Percentiles rank a stretch among this genome's conserved stretches.
These are phyloP conservation scores for Penicillium coprophilum DNA, from an alignment of 495 filamentous ascomycete genomes.

Conservation along the genomic window DNA sequence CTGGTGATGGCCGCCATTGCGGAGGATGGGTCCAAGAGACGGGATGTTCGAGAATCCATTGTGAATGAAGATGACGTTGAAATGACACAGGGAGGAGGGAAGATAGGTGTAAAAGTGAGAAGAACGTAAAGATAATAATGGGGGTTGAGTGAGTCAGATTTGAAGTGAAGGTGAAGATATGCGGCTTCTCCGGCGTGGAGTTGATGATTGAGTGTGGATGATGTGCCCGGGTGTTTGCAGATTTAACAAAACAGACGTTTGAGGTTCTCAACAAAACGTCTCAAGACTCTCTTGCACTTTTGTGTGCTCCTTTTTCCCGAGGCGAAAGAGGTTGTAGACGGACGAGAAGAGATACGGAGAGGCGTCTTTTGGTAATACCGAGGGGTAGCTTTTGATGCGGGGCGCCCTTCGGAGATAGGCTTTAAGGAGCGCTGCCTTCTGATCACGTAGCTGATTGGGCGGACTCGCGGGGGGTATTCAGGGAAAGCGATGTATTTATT, in stretches of 20 bases:
- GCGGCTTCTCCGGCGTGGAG: neutral
- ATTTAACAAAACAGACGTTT: neutral
- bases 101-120: neutral
- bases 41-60: slow-evolving; percentile 38
- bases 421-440: neutral
- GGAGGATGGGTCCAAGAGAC: slow-evolving; percentile 45
- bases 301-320: neutral
- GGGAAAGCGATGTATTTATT: neutral
- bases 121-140: too few species aligned
- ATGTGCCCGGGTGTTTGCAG: neutral
- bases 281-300: neutral
- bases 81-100: neutral
- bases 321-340: neutral
- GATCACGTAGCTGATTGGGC: neutral
- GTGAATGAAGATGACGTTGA: slow-evolving; percentile 1
- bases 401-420: neutral
- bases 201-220: neutral
- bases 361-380: neutral
- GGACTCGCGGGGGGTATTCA: neutral
- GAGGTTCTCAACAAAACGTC: neutral
- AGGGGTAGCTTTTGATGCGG: neutral
- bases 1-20: slow-evolving; percentile 50
- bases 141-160: too few species aligned
- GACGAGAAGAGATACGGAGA: neutral
- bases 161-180: neutral